Conservation (phyloP, 169 alveolate genomes). For the Eimeria praecox region DNA sequence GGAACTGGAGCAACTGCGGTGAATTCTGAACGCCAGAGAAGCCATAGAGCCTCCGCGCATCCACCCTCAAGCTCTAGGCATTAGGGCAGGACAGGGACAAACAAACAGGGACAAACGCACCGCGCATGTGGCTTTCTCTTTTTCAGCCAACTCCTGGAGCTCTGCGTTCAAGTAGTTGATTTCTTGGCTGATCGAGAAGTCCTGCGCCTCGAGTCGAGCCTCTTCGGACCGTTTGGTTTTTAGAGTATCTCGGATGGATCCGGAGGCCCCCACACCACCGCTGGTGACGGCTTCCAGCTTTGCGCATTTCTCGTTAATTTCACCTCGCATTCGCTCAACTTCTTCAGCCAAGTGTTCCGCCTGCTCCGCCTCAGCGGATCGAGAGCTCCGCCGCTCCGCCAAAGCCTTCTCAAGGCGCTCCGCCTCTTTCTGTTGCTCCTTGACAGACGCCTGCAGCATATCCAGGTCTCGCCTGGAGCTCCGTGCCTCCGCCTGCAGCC, state of each 20-base stretch:
- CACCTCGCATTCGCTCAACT: background rate
- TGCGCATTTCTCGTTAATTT: background rate
- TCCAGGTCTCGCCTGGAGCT: constrained; percentile 54
- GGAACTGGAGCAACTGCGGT: too few relatives aligned
- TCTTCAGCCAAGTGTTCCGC: constrained; percentile 35
- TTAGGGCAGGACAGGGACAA: too few relatives aligned
- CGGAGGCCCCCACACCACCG: constrained; percentile 60
- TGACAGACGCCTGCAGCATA: background rate
- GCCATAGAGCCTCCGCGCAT: too few relatives aligned
- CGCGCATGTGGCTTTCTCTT: background rate
- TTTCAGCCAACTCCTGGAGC: constrained; percentile 14
- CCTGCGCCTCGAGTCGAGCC: constrained; percentile 22
- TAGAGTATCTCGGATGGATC: constrained; percentile 21
- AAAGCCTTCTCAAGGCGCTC: constrained; percentile 4
- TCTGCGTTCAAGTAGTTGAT: background rate
- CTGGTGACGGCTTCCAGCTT: constrained; percentile 56
- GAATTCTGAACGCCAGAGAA: too few relatives aligned
- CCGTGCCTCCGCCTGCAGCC: constrained; percentile 55
- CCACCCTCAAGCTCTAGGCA: too few relatives aligned
- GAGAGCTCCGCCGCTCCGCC: constrained; percentile 27
- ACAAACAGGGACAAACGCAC: background rate
- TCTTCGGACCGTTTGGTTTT: constrained; percentile 24
- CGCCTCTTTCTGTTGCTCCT: constrained; percentile 46
- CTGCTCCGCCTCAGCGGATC: constrained; percentile 26
- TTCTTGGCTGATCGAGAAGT: constrained; percentile 22